Base-by-base conservation (phyloP, 345 rosid species). In the Durio zibethinus region DNA sequence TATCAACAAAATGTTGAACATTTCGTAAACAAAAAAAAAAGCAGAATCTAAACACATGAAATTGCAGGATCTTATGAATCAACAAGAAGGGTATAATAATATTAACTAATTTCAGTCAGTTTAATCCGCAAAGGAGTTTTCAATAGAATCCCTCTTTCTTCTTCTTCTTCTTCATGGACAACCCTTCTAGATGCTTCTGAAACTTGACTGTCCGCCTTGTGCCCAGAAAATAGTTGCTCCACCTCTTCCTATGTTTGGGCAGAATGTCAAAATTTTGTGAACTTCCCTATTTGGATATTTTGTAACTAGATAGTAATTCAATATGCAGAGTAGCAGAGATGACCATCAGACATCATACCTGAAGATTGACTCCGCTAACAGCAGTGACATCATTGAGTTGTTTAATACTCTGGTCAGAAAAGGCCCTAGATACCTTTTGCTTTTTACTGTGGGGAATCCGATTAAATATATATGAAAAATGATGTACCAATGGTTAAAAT, bases 371-470 rank as follows among this genome's bases (percentile, higher is more conserved):
- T 65, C 98, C 99, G 80, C 99, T 93, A 86, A 93, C 94, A 83
- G 97, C 98, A 77, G 99, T 92, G 69, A 95, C 97, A 86, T 93
- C 98, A 85, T 92, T 93, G 77, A 96, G 97, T 76, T 92, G 99
- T 75, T 90, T 93, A 78, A 92, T 93, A 87, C 94, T 92, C 83
- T 91, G 97, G 82, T 93, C 98, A 67, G 69, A 77, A 73, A 90
- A 87, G 78, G 83, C 85, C 75, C 91, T 92, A 40, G 89, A 83
- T 68, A 89, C 91, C 80, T 90, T 82, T 77, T 89, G 98, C 89
- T 92, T 95, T 92, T 93, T 95, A 81, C 98, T 95, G 90, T 62
- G 1, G n/a, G 36, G 63, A n/a, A 76, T 60, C 40, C 31, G 65
- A 23, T 18, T 33, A 68, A 79, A 54, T 25, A 31, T 43, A 52